A percentile compares a stretch with the other conserved stretches of the same genome.
Evolutionary conservation across 2,329 filamentous ascomycete species (phyloP).

Genomic region (Leptographium lundbergii): DNA sequence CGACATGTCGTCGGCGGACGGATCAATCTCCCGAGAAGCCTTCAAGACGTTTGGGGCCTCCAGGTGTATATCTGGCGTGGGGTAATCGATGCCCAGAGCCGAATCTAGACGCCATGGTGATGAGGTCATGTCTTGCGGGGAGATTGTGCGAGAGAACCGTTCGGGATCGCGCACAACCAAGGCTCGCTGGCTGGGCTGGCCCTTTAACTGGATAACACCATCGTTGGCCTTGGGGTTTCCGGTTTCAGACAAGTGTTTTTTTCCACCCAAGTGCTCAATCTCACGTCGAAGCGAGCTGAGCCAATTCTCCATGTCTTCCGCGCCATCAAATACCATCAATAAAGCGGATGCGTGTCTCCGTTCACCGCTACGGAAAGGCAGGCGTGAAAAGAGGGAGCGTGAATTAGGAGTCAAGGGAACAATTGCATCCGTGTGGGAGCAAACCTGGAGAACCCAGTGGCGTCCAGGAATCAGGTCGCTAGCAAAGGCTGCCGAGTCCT

Average conservation of each 20-base stretch:
- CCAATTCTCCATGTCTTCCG: slow-evolving; percentile 67
- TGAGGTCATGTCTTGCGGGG: slow-evolving; percentile 19
- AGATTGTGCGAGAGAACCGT: slow-evolving; percentile 29
- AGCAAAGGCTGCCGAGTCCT: slow-evolving; percentile 66
- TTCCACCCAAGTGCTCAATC: slow-evolving; percentile 58
- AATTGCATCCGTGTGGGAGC: slow-evolving; percentile 49
- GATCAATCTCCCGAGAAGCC: slow-evolving; percentile 26
- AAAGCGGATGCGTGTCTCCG: slow-evolving; percentile 49
- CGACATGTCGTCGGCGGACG: slow-evolving; percentile 40
- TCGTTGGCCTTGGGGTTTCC: slow-evolving; percentile 36
- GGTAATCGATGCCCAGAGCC: slow-evolving; percentile 10
- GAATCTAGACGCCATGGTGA: slow-evolving; percentile 18
- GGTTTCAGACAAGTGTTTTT: slow-evolving; percentile 47
- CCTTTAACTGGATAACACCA: slow-evolving; percentile 19
- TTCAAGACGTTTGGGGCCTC: slow-evolving; percentile 16
- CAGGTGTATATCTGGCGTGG: slow-evolving; percentile 16
- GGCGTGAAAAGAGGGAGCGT: slow-evolving; percentile 51
- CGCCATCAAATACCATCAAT: slow-evolving; percentile 59
- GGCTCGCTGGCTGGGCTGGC: slow-evolving; percentile 31
- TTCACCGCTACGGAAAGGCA: slow-evolving; percentile 46
- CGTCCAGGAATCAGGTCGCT: slow-evolving; percentile 68
- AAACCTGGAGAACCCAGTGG: slow-evolving; percentile 70
- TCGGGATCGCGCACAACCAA: slow-evolving; percentile 34
- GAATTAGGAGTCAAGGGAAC: slow-evolving; percentile 36
- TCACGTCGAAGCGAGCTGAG: slow-evolving; percentile 54